Evolutionary conservation across 768 basidiomycete genomes (phyloP).

Genomic region (Phanerodontia chrysosporium): DNA sequence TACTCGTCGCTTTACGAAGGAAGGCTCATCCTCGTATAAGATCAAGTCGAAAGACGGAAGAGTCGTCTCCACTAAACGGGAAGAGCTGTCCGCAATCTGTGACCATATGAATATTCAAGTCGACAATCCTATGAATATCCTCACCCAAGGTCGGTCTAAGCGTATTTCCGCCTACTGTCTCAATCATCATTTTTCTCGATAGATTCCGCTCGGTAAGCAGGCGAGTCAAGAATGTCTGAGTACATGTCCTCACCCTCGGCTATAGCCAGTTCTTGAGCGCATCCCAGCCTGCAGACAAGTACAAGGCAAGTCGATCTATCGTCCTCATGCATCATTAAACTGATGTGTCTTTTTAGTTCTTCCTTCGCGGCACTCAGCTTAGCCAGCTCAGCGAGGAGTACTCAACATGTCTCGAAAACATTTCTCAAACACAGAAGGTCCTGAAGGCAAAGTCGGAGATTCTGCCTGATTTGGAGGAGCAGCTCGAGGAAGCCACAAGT

Average conservation of each 20-base stretch:
- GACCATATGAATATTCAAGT: constrained; percentile 97
- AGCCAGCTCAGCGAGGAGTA: constrained; percentile 87
- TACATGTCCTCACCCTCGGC: constrained; percentile 19
- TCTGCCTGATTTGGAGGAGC: constrained; percentile 68
- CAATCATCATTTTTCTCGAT: not conserved
- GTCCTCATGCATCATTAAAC: too few species aligned
- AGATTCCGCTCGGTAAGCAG: constrained; percentile 30
- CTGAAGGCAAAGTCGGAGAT: constrained; percentile 70
- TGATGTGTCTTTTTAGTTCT: constrained; percentile 55
- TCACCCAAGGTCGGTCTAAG: constrained; percentile 65
- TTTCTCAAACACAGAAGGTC: constrained; percentile 60
- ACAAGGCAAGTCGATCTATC: constrained; percentile 55
- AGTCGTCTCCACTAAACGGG: constrained; percentile 69
- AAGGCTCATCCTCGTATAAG: constrained; percentile 77
- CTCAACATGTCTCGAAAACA: constrained; percentile 67
- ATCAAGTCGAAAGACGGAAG: constrained; percentile 68
- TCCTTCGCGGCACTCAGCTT: constrained; percentile 90
- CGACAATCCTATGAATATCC: constrained; percentile 92
- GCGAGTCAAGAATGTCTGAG: not conserved
- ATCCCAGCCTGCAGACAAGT: constrained; percentile 79
- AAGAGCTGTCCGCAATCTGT: constrained; percentile 83
- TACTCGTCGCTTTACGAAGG: constrained; percentile 73
- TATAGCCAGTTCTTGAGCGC: constrained; percentile 73
- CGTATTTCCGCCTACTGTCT: not conserved
- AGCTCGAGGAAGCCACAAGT: constrained; percentile 50